Conservation (phyloP, 1,139 yeast species). For the Sugiyamaella japonica region DNA sequence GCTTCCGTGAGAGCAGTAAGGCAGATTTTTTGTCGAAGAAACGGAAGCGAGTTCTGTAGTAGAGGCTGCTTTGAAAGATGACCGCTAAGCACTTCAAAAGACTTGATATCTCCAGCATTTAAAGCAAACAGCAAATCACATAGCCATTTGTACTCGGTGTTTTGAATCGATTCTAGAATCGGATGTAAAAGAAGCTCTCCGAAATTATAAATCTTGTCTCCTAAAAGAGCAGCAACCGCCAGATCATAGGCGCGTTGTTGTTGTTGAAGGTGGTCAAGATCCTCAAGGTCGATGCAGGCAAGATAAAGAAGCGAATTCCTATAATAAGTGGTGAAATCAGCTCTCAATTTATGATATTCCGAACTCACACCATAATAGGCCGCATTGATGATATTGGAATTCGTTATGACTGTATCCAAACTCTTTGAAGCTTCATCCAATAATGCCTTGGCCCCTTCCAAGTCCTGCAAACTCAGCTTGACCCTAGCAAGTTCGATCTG, state of each 20-base stretch:
- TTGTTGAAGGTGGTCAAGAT: conserved; percentile 54
- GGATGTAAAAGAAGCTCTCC: conserved; percentile 95
- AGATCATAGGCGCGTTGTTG: conserved; percentile 74
- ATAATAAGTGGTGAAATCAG: conserved; percentile 80
- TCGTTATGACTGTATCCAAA: conserved; percentile 67
- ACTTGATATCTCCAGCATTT: conserved; percentile 73
- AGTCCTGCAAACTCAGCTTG: conserved; percentile 57
- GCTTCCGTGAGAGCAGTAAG: conserved; percentile 89
- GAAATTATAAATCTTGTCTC: conserved; percentile 90
- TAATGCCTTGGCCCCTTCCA: conserved; percentile 64
- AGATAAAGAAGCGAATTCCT: conserved; percentile 61
- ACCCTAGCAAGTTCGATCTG: conserved; percentile 78
- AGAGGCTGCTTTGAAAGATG: conserved; percentile 55
- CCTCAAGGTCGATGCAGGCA: conserved; percentile 58
- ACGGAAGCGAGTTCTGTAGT: conserved; percentile 59
- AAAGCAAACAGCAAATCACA: conserved; percentile 66
- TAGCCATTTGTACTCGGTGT: conserved; percentile 67
- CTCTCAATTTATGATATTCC: conserved; percentile 68
- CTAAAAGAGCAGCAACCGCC: conserved; percentile 83
- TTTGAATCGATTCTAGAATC: conserved; percentile 58
- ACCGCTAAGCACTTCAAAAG: conserved; percentile 53
- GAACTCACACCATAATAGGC: conserved; percentile 82
- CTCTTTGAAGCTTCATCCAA: conserved; percentile 61
- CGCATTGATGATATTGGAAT: conserved; percentile 61
- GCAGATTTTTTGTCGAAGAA: conserved; percentile 86